phyloP scores from a whole-genome alignment of 768 basidiomycete genomes.

The Chalciporus sphaerocephalus region DNA sequence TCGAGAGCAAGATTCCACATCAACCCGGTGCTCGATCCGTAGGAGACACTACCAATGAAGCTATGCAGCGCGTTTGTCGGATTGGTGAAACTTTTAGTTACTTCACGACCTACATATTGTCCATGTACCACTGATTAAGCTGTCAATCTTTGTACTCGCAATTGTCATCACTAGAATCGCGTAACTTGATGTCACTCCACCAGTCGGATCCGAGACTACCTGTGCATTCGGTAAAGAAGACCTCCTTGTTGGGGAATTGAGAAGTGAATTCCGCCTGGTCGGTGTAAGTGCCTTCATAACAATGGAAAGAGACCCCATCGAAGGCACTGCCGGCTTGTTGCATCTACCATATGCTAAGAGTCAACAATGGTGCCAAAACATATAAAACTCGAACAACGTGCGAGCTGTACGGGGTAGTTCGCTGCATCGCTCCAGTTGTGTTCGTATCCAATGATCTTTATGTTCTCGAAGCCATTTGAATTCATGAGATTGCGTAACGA shows the following conservation, averaged over 20 bases:
- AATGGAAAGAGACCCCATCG: conserved; percentile 68
- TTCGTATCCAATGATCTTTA: conserved; percentile 64
- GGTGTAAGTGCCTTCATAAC: conserved; percentile 54
- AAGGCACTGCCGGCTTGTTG: conserved; percentile 52
- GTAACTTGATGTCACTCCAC: conserved; percentile 77
- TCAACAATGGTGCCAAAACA: not conserved
- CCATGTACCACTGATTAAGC: conserved; percentile 56
- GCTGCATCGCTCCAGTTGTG: conserved; percentile 74
- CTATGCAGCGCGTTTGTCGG: conserved; percentile 12
- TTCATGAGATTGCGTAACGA: conserved; percentile 56
- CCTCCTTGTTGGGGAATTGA: conserved; percentile 50
- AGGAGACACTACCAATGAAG: conserved; percentile 37
- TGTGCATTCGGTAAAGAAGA: conserved; percentile 58
- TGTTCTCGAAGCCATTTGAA: conserved; percentile 52
- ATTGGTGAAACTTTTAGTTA: conserved; percentile 20
- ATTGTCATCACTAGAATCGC: not conserved
- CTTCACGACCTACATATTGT: conserved; percentile 48
- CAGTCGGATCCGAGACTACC: conserved; percentile 66
- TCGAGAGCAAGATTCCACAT: conserved; percentile 79
- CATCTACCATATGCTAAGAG: conserved; percentile 39
- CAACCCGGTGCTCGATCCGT: conserved; percentile 41
- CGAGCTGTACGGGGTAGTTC: conserved; percentile 56
- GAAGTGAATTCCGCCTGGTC: conserved; percentile 55
- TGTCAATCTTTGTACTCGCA: conserved; percentile 8
- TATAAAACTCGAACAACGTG: conserved; percentile 19